These are phyloP conservation scores for Leucosporidium yakuticum DNA, from an alignment of 768 basidiomycete species.

Conservation along the genomic window DNA sequence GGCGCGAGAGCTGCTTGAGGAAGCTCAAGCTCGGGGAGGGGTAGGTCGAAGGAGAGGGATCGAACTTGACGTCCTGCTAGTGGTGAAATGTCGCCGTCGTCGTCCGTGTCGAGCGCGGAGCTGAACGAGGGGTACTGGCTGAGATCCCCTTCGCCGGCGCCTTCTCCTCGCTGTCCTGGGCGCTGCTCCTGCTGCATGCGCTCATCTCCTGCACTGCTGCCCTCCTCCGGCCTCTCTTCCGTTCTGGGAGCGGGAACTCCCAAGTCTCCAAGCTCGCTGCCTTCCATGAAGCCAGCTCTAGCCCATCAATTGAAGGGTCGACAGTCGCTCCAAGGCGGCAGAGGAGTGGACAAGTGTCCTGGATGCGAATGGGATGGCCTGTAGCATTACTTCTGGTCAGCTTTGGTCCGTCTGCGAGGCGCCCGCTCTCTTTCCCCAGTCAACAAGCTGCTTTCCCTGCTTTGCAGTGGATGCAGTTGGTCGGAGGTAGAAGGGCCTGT, in stretches of 20 bases:
- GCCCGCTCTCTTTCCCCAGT: neutral
- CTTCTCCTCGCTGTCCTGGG: slow-evolving; percentile 4
- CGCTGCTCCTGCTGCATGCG: neutral
- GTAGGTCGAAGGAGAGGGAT: slow-evolving; percentile 19
- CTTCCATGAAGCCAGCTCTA: slow-evolving; percentile 10
- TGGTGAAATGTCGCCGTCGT: neutral
- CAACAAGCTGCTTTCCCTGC: neutral
- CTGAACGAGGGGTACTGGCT: neutral
- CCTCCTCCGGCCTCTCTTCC: neutral
- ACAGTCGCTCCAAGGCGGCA: neutral
- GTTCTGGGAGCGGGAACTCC: neutral
- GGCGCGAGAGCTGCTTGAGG: slow-evolving; percentile 17
- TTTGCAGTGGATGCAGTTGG: neutral
- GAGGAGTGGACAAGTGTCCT: neutral
- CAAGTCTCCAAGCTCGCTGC: slow-evolving; percentile 15
- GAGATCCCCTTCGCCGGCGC: slow-evolving; percentile 22
- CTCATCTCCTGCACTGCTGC: neutral
- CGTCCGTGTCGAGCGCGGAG: neutral
- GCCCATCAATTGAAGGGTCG: slow-evolving; percentile 15
- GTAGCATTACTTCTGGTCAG: too few relatives aligned
- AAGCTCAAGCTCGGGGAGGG: slow-evolving; percentile 19
- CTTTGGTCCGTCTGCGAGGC: neutral
- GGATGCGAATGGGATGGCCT: neutral
- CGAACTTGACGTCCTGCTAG: slow-evolving; percentile 5
- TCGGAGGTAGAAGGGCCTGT: too few relatives aligned